These are phyloP conservation scores for Eucalyptus viminalis DNA, from an alignment of 345 rosid species.

Conservation along the genomic window DNA sequence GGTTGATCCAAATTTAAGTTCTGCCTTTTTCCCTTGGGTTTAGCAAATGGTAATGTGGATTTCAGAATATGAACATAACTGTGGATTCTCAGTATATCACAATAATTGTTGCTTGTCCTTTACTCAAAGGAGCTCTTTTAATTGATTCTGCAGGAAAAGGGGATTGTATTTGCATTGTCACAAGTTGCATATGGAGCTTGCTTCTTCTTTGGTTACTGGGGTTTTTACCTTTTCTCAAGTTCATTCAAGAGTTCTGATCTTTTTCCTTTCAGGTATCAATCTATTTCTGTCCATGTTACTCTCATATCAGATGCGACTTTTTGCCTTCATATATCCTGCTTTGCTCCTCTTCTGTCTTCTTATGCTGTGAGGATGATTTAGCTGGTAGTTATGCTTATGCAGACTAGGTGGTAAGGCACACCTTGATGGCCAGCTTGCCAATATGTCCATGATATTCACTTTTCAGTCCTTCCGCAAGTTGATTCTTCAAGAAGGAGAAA, in stretches of 20 bases:
- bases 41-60: not conserved
- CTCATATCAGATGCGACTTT: not conserved
- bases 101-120: not conserved
- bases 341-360: not conserved
- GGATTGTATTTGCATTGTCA: conserved; percentile 52
- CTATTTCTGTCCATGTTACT: not conserved
- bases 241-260: conserved; percentile 35
- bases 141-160: conserved; percentile 45
- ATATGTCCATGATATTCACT: conserved; percentile 79
- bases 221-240: conserved; percentile 50
- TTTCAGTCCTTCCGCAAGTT: conserved; percentile 76
- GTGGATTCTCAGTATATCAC: not conserved
- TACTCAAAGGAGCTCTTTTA: not conserved
- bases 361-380: not conserved
- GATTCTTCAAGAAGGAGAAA: conserved; percentile 96
- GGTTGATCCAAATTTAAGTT: not conserved
- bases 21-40: not conserved
- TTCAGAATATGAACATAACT: not conserved
- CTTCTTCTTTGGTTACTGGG: conserved; percentile 79
- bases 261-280: conserved; percentile 75
- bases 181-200: conserved; percentile 79
- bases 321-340: not conserved
- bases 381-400: conserved; percentile 7
- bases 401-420: conserved; percentile 41
- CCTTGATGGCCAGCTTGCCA: conserved; percentile 63